These are phyloP conservation scores for Plasmodium blacklocki DNA, from an alignment of 169 alveolate genomes.

Conservation along the genomic window DNA sequence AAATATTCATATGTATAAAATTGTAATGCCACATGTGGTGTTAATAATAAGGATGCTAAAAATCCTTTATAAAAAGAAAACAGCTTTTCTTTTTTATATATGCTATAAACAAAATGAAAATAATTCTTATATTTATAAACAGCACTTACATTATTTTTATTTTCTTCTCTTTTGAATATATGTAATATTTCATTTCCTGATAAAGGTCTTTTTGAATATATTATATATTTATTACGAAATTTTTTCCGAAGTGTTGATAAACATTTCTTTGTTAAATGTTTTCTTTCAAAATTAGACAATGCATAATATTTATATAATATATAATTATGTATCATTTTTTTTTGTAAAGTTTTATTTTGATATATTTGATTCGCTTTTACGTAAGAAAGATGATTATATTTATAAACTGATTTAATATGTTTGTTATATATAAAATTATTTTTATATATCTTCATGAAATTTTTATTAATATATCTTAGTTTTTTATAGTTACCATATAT, in stretches of 20 bases:
- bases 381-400: conserved; percentile 41
- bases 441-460: conserved; percentile 10
- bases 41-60: conserved; percentile 52
- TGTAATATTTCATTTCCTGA: conserved; percentile 39
- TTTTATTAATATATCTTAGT: neutral
- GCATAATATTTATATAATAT: conserved; percentile 59
- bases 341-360: conserved; percentile 21
- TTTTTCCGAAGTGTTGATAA: conserved; percentile 32
- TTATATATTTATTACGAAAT: conserved; percentile 40
- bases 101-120: conserved; percentile 61
- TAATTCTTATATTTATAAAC: conserved; percentile 59
- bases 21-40: conserved; percentile 72
- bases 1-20: conserved; percentile 68
- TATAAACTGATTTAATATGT: conserved; percentile 20
- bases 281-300: conserved; percentile 44
- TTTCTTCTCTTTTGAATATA: conserved; percentile 65
- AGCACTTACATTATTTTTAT: conserved; percentile 28
- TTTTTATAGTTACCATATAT: conserved; percentile 13
- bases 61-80: conserved; percentile 71
- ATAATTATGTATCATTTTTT: conserved; percentile 58
- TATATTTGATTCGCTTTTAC: conserved; percentile 9
- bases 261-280: conserved; percentile 22
- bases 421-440: conserved; percentile 56
- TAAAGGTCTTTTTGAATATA: conserved; percentile 33
- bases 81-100: conserved; percentile 58